Evolutionary conservation across 257 asterid genomes (phyloP).

Genomic region (Pogostemon cablin): DNA sequence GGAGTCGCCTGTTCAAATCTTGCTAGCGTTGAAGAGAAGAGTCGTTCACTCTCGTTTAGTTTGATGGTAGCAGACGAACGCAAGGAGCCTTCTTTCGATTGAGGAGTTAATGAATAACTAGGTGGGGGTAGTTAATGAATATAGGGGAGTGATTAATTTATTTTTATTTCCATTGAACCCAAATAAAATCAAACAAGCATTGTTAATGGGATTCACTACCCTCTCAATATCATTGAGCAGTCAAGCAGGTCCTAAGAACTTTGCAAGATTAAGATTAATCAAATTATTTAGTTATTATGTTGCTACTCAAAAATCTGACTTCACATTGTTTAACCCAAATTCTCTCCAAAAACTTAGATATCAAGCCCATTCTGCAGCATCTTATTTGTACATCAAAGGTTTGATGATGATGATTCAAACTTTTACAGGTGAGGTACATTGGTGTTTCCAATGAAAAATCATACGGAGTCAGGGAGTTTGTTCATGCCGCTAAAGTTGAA

Average conservation of each 20-base stretch:
- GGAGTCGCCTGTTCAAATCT: too few species aligned
- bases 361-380: slow-evolving; percentile 12
- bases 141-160: too few species aligned
- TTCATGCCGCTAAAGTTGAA: slow-evolving; percentile 82
- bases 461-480: slow-evolving; percentile 92
- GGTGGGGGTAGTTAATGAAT: too few species aligned
- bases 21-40: too few species aligned
- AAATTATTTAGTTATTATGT: not conserved
- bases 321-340: slow-evolving; percentile 6
- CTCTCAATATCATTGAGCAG: too few species aligned
- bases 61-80: too few species aligned
- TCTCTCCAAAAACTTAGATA: not conserved
- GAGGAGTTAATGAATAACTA: too few species aligned
- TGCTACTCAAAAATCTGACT: slow-evolving; percentile 1
- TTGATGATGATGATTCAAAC: slow-evolving; percentile 19
- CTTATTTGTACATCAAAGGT: not conserved
- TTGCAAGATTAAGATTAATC: not conserved
- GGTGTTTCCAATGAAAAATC: slow-evolving; percentile 98
- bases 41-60: too few species aligned
- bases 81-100: too few species aligned
- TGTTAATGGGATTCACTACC: too few species aligned
- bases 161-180: too few species aligned
- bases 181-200: too few species aligned
- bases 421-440: slow-evolving; percentile 78
- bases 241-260: not conserved